Conservation (phyloP, 2,329 filamentous ascomycete species). For the Septoria petroselini region DNA sequence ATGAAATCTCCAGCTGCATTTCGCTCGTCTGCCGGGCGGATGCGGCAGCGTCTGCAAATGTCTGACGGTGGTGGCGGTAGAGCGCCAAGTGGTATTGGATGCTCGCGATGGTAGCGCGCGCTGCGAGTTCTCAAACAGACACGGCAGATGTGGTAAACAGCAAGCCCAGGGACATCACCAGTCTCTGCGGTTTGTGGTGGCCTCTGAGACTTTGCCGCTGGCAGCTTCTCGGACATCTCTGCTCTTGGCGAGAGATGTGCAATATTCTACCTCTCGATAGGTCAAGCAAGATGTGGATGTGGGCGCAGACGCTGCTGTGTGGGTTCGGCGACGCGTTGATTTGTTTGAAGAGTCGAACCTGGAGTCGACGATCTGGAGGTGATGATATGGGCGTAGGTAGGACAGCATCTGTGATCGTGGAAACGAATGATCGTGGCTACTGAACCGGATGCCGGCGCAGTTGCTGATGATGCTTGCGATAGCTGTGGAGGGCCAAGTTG, state of each 20-base stretch:
- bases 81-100: conserved; percentile 35
- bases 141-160: conserved; percentile 38
- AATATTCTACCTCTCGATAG: too few relatives aligned
- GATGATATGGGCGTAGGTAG: too few relatives aligned
- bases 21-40: conserved; percentile 27
- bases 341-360: too few relatives aligned
- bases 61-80: conserved; percentile 32
- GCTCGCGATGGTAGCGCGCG: conserved; percentile 35
- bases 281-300: conserved; percentile 2
- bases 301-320: neutral
- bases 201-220: neutral
- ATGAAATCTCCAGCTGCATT: conserved; percentile 22
- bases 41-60: conserved; percentile 37
- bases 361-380: too few relatives aligned
- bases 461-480: too few relatives aligned
- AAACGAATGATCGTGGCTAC: too few relatives aligned
- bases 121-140: conserved; percentile 37
- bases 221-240: neutral
- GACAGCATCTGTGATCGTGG: too few relatives aligned
- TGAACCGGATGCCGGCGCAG: too few relatives aligned
- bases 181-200: conserved; percentile 7
- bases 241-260: too few relatives aligned
- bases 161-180: conserved; percentile 29
- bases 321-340: neutral
- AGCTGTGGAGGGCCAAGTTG: too few relatives aligned